phyloP scores from a whole-genome alignment of 1,284 basidiomycete species.

The Sphagnurus paluster region DNA sequence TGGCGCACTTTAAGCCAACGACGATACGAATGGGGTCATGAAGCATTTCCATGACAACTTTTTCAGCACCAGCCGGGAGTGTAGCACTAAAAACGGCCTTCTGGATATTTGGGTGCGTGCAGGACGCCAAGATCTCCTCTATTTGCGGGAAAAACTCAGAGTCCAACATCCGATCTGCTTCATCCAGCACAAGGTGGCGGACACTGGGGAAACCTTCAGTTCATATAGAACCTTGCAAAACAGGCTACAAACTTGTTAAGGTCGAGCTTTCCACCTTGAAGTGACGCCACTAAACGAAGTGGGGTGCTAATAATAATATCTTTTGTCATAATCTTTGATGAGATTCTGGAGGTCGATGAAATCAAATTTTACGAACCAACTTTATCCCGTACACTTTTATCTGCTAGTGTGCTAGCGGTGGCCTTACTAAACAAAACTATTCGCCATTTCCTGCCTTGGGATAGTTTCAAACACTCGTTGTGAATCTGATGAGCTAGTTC shows the following conservation, averaged over 20 bases:
- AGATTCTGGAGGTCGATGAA: not conserved
- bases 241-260: slow-evolving; percentile 62
- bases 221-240: no score
- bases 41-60: slow-evolving; percentile 84
- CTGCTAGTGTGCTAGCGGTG: slow-evolving; percentile 70
- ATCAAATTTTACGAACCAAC: slow-evolving; percentile 55
- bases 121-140: slow-evolving; percentile 86
- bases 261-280: slow-evolving; percentile 68
- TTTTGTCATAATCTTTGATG: slow-evolving; percentile 26
- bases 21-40: slow-evolving; percentile 85
- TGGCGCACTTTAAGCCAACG: slow-evolving; percentile 83
- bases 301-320: slow-evolving; percentile 86
- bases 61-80: slow-evolving; percentile 86
- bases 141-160: slow-evolving; percentile 88
- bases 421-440: slow-evolving; percentile 85
- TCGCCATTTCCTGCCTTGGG: slow-evolving; percentile 82
- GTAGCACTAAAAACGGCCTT: slow-evolving; percentile 96
- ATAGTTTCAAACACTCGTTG: slow-evolving; percentile 86
- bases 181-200: slow-evolving; percentile 84
- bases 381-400: slow-evolving; percentile 70
- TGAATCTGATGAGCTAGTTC: slow-evolving; percentile 97
- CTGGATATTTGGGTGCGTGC: slow-evolving; percentile 70
- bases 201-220: no score
- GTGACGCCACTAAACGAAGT: slow-evolving; percentile 70
- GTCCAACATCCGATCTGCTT: slow-evolving; percentile 91